Evolutionary conservation across 805 yeast species (phyloP), one percentile per base, ranked within the genome.

Genomic region (Lipomyces lipofer): DNA sequence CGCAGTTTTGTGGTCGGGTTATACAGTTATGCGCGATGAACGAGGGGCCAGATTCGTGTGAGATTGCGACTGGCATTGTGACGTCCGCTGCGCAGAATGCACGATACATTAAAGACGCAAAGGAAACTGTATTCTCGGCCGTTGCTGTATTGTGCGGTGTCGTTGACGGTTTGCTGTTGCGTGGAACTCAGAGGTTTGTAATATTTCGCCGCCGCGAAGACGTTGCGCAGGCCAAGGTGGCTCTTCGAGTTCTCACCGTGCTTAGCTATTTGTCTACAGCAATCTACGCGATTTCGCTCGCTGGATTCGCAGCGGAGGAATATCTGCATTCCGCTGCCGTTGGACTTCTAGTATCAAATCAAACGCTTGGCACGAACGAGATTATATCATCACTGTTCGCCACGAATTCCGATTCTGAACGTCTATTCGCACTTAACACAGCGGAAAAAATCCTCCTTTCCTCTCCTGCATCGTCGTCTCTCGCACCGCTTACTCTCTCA

Each of bases 321-420:
- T 55, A 55, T 36, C 17, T 52, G 40, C 59, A 51, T 24, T 52
- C 56, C 15, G 51, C 59, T 19, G 50, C 53, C 10, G 42, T 51
- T 27, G 59, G 59, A 22, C 27, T 55, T 27, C 28, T 55, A 22
- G 44, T 33, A 1, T 28, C 38, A n/a, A n/a, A n/a, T n/a, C n/a
- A n/a, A n/a, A n/a, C n/a, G n/a, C n/a, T n/a, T n/a, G n/a, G n/a
- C n/a, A n/a, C n/a, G n/a, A n/a, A n/a, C n/a, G n/a, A n/a, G n/a
- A n/a, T n/a, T n/a, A n/a, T n/a, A n/a, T 45, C 53, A 8, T 43
- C 21, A 9, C 12, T 15, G 4, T 13, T 13, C 15, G 42, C 45
- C n/a, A n/a, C n/a, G n/a, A n/a, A n/a, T n/a, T n/a, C n/a, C 7
- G 10, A 8, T 39, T 17, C 22, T 3, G 59, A 55, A 36, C 22